These are phyloP conservation scores for Alternaria viburni DNA, from an alignment of 2,329 filamentous ascomycete genomes.

Conservation along the genomic window DNA sequence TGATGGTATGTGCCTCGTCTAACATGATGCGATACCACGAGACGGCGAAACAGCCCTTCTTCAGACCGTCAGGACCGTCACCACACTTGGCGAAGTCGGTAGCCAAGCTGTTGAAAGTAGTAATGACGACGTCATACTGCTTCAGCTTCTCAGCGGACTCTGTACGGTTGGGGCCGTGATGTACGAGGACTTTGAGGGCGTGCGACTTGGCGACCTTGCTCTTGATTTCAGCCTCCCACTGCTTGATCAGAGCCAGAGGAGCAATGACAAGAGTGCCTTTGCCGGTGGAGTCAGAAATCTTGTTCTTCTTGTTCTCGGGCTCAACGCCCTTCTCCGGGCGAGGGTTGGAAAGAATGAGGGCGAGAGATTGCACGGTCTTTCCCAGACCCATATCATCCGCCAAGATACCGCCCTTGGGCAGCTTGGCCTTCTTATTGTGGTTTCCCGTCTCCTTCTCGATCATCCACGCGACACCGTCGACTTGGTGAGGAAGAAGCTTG, in stretches of 20 bases:
- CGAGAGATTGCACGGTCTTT: conserved; percentile 93
- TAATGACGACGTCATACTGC: conserved; percentile 92
- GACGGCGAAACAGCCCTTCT: conserved; percentile 85
- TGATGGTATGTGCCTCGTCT: conserved; percentile 97
- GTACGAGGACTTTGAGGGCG: conserved; percentile 80
- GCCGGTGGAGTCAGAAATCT: conserved; percentile 70
- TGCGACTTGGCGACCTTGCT: conserved; percentile 76
- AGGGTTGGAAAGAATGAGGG: conserved; percentile 82
- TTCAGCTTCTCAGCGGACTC: conserved; percentile 79
- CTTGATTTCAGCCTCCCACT: conserved; percentile 94
- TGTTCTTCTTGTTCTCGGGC: conserved; percentile 63
- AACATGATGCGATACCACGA: conserved; percentile 96
- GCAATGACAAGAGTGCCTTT: conserved; percentile 91
- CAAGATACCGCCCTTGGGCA: conserved; percentile 91
- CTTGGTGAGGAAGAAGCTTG: conserved; percentile 88
- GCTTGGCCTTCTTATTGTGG: conserved; percentile 75
- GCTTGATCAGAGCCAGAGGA: conserved; percentile 89
- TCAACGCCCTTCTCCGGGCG: conserved; percentile 63
- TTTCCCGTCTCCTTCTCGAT: conserved; percentile 86
- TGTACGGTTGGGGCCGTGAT: conserved; percentile 86
- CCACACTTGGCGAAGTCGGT: conserved; percentile 82
- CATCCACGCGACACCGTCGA: conserved; percentile 96
- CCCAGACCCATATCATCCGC: conserved; percentile 98
- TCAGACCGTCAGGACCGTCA: conserved; percentile 64
- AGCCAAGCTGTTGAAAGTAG: conserved; percentile 93